Conservation (phyloP, 495 filamentous ascomycete genomes). For the Amphirosellinia nigrospora region DNA sequence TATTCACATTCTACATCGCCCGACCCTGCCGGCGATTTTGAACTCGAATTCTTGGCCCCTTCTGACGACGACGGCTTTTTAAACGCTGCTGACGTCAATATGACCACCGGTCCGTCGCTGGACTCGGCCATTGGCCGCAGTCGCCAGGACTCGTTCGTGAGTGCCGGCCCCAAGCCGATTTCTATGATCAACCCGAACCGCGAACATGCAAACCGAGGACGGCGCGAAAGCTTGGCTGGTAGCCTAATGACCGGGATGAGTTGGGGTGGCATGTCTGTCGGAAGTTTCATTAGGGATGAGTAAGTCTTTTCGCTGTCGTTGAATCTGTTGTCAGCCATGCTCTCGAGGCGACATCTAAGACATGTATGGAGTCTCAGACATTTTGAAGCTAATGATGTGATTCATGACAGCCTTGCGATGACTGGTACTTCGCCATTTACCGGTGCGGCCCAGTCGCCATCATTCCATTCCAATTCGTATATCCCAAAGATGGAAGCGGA, state of each 20-base stretch:
- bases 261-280: conserved; percentile 95
- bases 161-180: conserved; percentile 83
- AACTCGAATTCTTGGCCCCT: conserved; percentile 23
- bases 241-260: conserved; percentile 95
- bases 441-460: conserved; percentile 80
- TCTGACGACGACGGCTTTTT: conserved; percentile 31
- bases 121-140: conserved; percentile 59
- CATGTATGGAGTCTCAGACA: conserved; percentile 20
- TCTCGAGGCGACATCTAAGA: conserved; percentile 9
- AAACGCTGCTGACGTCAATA: conserved; percentile 49
- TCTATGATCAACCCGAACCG: conserved; percentile 78
- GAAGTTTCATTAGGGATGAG: conserved; percentile 98
- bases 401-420: conserved; percentile 81
- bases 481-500: conserved; percentile 96
- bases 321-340: neutral
- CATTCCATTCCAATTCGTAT: conserved; percentile 96
- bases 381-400: conserved; percentile 33
- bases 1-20: conserved; percentile 39
- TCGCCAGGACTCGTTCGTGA: conserved; percentile 78
- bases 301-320: conserved; percentile 60
- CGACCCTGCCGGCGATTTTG: conserved; percentile 25
- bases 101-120: conserved; percentile 66
- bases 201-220: conserved; percentile 65
- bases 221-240: conserved; percentile 83
- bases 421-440: conserved; percentile 90